Base-by-base conservation (phyloP, 371 early-diverging fungal species). In the Smittium mucronatum region DNA sequence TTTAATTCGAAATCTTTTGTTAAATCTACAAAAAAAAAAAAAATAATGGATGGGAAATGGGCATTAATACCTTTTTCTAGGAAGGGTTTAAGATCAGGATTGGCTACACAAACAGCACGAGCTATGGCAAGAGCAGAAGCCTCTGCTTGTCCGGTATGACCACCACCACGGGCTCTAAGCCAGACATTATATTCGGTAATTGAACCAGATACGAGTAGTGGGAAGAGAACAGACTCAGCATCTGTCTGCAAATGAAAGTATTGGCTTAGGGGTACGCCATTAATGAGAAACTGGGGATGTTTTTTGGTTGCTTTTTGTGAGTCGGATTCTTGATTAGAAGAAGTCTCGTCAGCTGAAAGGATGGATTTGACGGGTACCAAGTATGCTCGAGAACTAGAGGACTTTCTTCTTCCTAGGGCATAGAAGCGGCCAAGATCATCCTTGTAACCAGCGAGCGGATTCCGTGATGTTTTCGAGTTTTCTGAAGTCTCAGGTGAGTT, bases 81-180 rank as follows among this genome's bases (percentile, higher is more conserved):
- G 16, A 63, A n/a, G 17, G 36, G 36, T 74, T 86, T 85, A 69
- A 86, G 75, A 70, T 75, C 80, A 21, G 82, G 83, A 21, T 91
- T 80, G 67, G 89, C 89, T 33, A 88, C 82, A 57, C 84, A 76
- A n/a, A 97, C 72, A 11, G 89, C 93, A 25, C 89, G 82, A 35
- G 92, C 88, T 34, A 96, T 77, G 26, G 90, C 97, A 32, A 92
- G 85, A 36, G 89, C 87, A 69, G 93, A 85, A 16, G 97, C 95
- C 67, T 87, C 88, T 8, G 93, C 87, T 84, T 95, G 95, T 28
- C 94, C 93, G 16, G 92, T 87, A 17, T 76, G 82, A 21, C 96
- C 96, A 58, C 97, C 93, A 66, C 95, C 96, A 2, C 81, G 74
- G 5, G 91, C 94, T n/a, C 86, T 67, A 1, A 87, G 79, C 89